A percentile compares a stretch with the other conserved stretches of the same genome.
Conservation (phyloP, 257 asterid genomes). For the Ligustrum vulgare region DNA sequence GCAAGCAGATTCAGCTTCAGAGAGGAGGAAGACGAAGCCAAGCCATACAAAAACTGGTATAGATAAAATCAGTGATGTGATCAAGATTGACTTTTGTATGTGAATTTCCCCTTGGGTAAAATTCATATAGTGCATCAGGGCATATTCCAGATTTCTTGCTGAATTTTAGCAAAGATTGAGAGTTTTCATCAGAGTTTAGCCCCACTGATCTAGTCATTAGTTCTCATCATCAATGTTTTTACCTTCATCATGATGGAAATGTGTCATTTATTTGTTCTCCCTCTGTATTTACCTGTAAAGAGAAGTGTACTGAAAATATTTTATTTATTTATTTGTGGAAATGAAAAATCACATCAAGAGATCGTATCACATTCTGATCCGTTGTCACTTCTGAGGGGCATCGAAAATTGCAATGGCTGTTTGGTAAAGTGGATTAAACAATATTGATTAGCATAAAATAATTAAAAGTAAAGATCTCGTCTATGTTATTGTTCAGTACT, state of each 20-base stretch:
- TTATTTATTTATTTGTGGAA: background rate
- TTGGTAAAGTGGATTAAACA: no score
- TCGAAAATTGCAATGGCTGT: no score
- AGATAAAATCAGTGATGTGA: background rate
- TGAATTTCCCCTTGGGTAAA: background rate
- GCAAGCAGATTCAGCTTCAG: constrained; percentile 16
- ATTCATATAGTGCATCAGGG: background rate
- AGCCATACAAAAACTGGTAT: background rate
- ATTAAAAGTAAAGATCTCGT: no score
- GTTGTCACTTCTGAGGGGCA: background rate
- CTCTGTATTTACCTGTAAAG: background rate
- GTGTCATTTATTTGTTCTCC: background rate
- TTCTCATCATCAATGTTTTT: background rate
- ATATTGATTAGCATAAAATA: no score
- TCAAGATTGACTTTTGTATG: background rate
- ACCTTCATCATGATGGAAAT: background rate
- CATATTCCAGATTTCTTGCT: background rate
- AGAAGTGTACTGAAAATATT: background rate
- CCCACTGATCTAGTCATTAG: background rate
- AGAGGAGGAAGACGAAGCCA: constrained; percentile 2
- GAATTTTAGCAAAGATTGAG: background rate
- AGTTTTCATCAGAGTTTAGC: background rate
- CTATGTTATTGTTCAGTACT: no score
- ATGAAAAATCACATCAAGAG: background rate
- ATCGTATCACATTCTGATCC: background rate